phyloP scores from a whole-genome alignment of 2,329 filamentous ascomycete genomes.

The Xylaria sp. region DNA sequence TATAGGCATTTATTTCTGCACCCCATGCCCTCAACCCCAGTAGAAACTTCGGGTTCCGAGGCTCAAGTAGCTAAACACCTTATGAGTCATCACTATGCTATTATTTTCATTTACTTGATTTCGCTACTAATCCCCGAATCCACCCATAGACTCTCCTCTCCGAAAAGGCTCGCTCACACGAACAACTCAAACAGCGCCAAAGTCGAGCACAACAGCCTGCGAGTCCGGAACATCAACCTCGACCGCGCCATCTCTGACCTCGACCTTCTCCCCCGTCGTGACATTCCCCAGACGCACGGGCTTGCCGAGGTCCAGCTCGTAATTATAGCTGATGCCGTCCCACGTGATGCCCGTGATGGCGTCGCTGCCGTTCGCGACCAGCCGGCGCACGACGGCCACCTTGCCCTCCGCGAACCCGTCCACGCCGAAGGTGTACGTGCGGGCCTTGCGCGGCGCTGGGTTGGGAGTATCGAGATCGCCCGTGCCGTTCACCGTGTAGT shows the following conservation, averaged over 20 bases:
- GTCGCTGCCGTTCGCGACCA: conserved; percentile 72
- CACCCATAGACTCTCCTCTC: not conserved
- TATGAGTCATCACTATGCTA: not conserved
- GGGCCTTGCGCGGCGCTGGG: conserved; percentile 48
- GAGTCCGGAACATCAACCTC: conserved; percentile 57
- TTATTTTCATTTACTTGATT: not conserved
- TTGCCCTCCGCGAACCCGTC: conserved; percentile 38
- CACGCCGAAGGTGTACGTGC: conserved; percentile 58
- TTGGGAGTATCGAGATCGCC: conserved; percentile 45
- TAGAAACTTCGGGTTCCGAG: not conserved
- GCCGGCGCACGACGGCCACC: conserved; percentile 57
- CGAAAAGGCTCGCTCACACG: not conserved
- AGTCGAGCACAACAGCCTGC: conserved; percentile 55
- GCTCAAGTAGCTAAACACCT: not conserved
- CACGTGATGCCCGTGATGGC: conserved; percentile 71
- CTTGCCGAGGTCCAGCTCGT: conserved; percentile 64
- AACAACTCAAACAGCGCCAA: conserved; percentile 36
- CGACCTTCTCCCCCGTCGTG: conserved; percentile 61
- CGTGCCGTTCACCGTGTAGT: conserved; percentile 63
- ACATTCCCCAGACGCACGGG: conserved; percentile 67
- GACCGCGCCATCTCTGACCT: conserved; percentile 52
- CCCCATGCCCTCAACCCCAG: not conserved
- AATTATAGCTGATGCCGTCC: conserved; percentile 71
- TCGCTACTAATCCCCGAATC: no score
- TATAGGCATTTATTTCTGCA: not conserved